Base-by-base conservation (phyloP, 768 basidiomycete genomes). In the Mycena pura region DNA sequence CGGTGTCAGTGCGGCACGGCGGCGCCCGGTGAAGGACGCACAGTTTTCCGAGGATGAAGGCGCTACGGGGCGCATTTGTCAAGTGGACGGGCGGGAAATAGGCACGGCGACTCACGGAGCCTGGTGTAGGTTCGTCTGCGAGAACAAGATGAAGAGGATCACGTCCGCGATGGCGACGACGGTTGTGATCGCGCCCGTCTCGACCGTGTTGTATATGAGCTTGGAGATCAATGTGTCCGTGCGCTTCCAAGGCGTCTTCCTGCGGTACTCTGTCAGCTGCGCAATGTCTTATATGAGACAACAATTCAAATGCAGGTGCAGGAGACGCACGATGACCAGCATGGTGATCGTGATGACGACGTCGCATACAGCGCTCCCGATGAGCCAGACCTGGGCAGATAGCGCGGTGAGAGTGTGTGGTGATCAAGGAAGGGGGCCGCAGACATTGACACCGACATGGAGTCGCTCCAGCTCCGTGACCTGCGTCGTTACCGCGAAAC, bases 331-430 rank as follows among this genome's bases (percentile, higher is more conserved):
- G 48, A 41, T 44, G 45, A 31, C 19, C 49, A 46, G 62, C 59
- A 68, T 10, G 51, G 43, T 22, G 7, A 47, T 6, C 11, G 54
- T 44, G 24, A 56, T 44, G 9, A 56, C 41, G 29, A 56, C 28
- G 32, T 56, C 41, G 41, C 44, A 47, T 5, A 28, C 54, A 4
- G 54, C 54, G 29, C 25, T 28, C 5, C 54, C 44, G 52, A 58
- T 53, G 57, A 65, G 21, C 65, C 68, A 52, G 53, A 69, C 59
- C 51, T 53, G 21, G 7, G 7, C 6, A 17, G 27, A 9, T 31
- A 19, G 15, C 10, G 32, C 4, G 27, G 15, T 10, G 28, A 11
- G 15, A 51, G 34, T 6, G 6, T 14, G 10, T 27, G 14, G 6
- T 7, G 41, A 44, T 44, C 24, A 36, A 38, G 4, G 25, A 13